Conservation (phyloP, 768 basidiomycete species). For the Russula dissimulans region DNA sequence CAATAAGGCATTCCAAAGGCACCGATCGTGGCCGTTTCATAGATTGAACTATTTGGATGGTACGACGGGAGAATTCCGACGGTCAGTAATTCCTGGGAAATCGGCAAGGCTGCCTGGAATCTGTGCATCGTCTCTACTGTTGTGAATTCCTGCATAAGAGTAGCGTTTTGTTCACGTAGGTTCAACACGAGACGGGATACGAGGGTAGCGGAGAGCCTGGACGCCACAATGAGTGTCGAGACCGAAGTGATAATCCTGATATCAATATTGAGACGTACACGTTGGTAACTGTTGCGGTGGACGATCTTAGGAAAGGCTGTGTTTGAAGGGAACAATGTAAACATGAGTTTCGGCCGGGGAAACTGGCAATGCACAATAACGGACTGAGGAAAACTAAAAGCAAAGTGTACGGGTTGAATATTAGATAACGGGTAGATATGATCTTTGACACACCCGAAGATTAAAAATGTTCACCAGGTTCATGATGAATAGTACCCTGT, state of each 20-base stretch:
- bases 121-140: background rate
- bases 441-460: background rate
- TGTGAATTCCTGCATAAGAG: no score
- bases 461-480: slow-evolving; percentile 4
- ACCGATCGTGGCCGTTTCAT: no score
- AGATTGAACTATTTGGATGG: no score
- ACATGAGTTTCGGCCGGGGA: background rate
- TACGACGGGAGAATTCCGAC: no score
- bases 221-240: background rate
- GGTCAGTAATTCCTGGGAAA: no score
- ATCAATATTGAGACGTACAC: background rate
- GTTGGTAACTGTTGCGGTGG: background rate
- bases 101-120: background rate
- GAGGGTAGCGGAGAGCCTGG: slow-evolving; percentile 3
- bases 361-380: background rate
- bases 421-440: background rate
- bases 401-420: background rate
- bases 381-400: background rate
- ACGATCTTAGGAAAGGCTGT: background rate
- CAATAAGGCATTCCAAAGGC: no score
- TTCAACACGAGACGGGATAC: slow-evolving; percentile 11
- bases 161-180: background rate
- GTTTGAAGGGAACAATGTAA: background rate
- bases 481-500: slow-evolving; percentile 2
- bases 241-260: no score